phyloP scores from a whole-genome alignment of 2,329 filamentous ascomycete genomes.

The Calonectria multiphialidica region DNA sequence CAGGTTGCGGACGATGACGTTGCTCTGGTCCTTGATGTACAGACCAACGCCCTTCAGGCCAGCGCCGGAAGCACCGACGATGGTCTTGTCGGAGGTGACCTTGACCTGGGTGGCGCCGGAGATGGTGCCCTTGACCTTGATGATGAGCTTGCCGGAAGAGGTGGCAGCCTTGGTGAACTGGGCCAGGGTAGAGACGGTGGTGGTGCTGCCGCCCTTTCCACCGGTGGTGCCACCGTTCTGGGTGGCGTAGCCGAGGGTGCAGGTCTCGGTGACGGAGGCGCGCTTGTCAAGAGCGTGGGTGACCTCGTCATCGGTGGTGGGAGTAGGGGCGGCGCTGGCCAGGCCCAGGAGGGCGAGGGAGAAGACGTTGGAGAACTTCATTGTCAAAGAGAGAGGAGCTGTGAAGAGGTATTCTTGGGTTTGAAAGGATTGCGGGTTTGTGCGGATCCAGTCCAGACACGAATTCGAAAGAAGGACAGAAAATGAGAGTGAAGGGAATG shows the following conservation, averaged over 20 bases:
- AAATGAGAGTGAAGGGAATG: slow-evolving; percentile 16
- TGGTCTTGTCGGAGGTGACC: slow-evolving; percentile 59
- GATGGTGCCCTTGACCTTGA: slow-evolving; percentile 57
- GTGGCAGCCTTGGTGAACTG: slow-evolving; percentile 60
- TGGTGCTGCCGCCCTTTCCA: slow-evolving; percentile 62
- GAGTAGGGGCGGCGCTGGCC: slow-evolving; percentile 46
- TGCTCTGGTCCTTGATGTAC: slow-evolving; percentile 63
- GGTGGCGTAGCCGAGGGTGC: slow-evolving; percentile 50
- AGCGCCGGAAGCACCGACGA: slow-evolving; percentile 54
- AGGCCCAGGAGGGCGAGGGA: slow-evolving; percentile 44
- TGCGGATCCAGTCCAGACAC: slow-evolving; percentile 29
- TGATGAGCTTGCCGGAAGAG: slow-evolving; percentile 56
- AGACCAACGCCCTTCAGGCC: slow-evolving; percentile 62
- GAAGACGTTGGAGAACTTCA: slow-evolving; percentile 49
- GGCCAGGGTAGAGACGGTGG: slow-evolving; percentile 57
- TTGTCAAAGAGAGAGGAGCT: slow-evolving; percentile 30
- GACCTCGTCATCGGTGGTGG: slow-evolving; percentile 42
- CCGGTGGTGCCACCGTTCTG: slow-evolving; percentile 60
- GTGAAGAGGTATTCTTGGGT: not conserved
- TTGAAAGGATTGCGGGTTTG: slow-evolving; percentile 13
- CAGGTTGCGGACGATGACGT: slow-evolving; percentile 74
- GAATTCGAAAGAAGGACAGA: slow-evolving; percentile 34
- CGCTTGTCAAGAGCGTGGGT: slow-evolving; percentile 48
- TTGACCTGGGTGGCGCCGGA: slow-evolving; percentile 52
- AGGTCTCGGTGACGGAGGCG: slow-evolving; percentile 51